These are phyloP conservation scores for Fraxinus sp. DNA, from an alignment of 305 asterid genomes.

Conservation along the genomic window DNA sequence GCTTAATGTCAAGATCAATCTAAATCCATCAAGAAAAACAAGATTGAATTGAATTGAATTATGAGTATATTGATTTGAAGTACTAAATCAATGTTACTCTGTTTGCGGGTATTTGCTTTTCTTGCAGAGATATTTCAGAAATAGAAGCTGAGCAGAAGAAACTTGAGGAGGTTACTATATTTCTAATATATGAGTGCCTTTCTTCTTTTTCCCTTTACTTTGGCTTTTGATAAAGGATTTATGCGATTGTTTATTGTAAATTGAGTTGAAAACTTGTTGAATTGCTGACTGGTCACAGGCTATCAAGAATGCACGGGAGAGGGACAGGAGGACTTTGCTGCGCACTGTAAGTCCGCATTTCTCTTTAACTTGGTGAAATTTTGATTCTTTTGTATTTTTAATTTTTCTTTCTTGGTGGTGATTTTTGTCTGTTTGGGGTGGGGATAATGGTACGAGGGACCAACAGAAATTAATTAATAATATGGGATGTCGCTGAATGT, in stretches of 20 bases:
- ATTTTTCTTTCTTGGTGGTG: background rate
- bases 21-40: constrained; percentile 1
- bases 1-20: background rate
- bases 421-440: background rate
- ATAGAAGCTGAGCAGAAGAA: constrained; percentile 86
- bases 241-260: constrained; percentile 6
- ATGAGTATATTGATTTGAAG: background rate
- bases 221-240: background rate
- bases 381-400: background rate
- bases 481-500: background rate
- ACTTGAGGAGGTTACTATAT: constrained; percentile 64
- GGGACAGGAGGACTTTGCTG: constrained; percentile 76
- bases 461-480: background rate
- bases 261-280: constrained; percentile 20
- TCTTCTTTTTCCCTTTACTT: background rate
- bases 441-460: background rate
- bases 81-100: background rate
- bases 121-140: constrained; percentile 72
- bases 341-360: constrained; percentile 60
- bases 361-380: background rate
- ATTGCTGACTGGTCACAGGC: constrained; percentile 55
- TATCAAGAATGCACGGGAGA: constrained; percentile 83
- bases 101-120: constrained; percentile 12
- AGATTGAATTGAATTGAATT: background rate
- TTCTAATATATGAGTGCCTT: background rate